Evolutionary conservation across 2,329 filamentous ascomycete species (phyloP).

Genomic region (Curvularia spicifera): DNA sequence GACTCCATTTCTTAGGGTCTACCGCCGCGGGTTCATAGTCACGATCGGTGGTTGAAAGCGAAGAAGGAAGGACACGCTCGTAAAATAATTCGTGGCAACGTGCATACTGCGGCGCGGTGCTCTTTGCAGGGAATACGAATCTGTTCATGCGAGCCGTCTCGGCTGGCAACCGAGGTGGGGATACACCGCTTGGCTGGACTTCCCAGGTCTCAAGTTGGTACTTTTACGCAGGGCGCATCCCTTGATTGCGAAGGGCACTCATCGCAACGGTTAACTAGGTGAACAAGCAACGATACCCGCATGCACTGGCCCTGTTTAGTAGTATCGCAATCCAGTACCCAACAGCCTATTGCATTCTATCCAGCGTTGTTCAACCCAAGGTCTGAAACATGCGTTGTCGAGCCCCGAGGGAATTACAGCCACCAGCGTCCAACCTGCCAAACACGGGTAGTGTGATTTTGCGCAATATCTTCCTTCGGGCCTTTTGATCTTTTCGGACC

Average conservation of each 20-base stretch:
- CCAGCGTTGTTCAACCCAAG: neutral
- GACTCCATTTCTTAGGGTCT: constrained; percentile 22
- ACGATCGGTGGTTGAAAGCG: constrained; percentile 4
- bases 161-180: constrained; percentile 33
- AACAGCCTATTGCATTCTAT: neutral
- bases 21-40: constrained; percentile 18
- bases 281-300: neutral
- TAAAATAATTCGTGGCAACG: constrained; percentile 6
- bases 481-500: neutral
- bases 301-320: neutral
- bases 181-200: constrained; percentile 12
- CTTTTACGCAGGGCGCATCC: neutral
- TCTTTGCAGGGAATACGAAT: constrained; percentile 6
- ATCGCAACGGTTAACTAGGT: neutral
- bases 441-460: constrained; percentile 8
- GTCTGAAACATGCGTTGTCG: neutral
- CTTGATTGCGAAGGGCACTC: neutral
- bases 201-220: constrained; percentile 7
- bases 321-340: neutral
- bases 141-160: constrained; percentile 17
- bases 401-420: neutral
- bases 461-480: constrained; percentile 7
- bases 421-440: constrained; percentile 6
- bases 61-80: constrained; percentile 12
- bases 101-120: constrained; percentile 4